Percentiles rank a stretch among this genome's conserved stretches.
phyloP scores from a whole-genome alignment of 108 stramenopile genomes.

The Mayamaea pseudoterrestris region DNA sequence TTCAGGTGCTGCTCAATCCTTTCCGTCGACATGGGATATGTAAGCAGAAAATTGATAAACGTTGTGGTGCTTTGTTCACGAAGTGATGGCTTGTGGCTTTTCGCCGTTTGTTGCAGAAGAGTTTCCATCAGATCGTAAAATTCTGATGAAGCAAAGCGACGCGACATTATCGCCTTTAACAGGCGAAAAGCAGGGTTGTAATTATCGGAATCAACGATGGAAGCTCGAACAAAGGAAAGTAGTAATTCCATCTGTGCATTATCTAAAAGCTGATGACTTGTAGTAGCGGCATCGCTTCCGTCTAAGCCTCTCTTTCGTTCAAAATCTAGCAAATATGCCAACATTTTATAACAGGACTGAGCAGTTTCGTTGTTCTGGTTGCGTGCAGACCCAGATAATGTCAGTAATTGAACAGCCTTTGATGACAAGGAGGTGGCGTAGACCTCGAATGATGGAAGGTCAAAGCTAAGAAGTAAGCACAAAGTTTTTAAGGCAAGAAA shows the following conservation, averaged over 20 bases:
- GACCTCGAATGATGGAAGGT: slow-evolving; percentile 64
- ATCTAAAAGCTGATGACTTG: slow-evolving; percentile 16
- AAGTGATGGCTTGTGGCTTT: slow-evolving; percentile 57
- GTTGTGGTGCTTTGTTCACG: slow-evolving; percentile 59
- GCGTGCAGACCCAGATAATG: slow-evolving; percentile 31
- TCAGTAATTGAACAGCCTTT: slow-evolving; percentile 57
- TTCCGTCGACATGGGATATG: slow-evolving; percentile 76
- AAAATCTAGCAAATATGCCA: slow-evolving; percentile 52
- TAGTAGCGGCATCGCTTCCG: slow-evolving; percentile 1
- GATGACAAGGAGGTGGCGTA: slow-evolving; percentile 55
- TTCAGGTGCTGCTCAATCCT: slow-evolving; percentile 61
- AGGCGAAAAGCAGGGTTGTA: slow-evolving; percentile 71
- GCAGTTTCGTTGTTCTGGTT: slow-evolving; percentile 72
- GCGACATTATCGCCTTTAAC: slow-evolving; percentile 51
- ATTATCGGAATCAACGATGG: slow-evolving; percentile 58
- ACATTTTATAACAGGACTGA: slow-evolving; percentile 82
- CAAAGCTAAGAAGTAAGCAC: slow-evolving; percentile 49
- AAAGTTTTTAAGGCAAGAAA: slow-evolving; percentile 74
- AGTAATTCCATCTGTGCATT: slow-evolving; percentile 73
- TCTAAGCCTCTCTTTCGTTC: no score
- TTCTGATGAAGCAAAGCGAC: slow-evolving; percentile 59
- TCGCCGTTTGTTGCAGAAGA: slow-evolving; percentile 59
- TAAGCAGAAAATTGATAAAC: slow-evolving; percentile 71
- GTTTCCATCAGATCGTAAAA: slow-evolving; percentile 82
- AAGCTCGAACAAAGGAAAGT: slow-evolving; percentile 38